Percentiles rank a stretch among this genome's conserved stretches.
Conservation (phyloP, 2,329 filamentous ascomycete genomes). For the Lachnellula cervina region DNA sequence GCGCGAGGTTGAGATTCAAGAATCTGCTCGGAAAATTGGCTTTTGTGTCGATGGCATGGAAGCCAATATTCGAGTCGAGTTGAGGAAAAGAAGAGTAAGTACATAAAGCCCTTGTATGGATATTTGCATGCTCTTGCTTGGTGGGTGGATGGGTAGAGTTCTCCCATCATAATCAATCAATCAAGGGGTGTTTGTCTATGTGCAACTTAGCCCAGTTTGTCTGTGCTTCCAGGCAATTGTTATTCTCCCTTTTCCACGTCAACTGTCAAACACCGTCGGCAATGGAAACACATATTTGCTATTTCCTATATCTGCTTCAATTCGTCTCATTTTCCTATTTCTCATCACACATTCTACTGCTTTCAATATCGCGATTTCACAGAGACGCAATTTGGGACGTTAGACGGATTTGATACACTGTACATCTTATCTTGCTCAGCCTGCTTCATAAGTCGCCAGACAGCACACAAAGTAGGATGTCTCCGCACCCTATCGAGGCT, state of each 20-base stretch:
- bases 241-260: background rate
- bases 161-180: too few relatives aligned
- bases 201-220: background rate
- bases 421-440: too few relatives aligned
- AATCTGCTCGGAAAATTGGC: conserved; percentile 75
- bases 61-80: conserved; percentile 66
- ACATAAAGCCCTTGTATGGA: background rate
- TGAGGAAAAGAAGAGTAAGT: conserved; percentile 14
- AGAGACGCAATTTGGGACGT: too few relatives aligned
- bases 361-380: too few relatives aligned
- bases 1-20: conserved; percentile 72
- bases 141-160: background rate
- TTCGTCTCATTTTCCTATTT: background rate
- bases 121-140: background rate
- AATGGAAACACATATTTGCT: background rate
- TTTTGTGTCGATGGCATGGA: conserved; percentile 75
- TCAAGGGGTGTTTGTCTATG: background rate
- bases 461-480: conserved; percentile 2
- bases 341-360: background rate
- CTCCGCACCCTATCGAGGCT: background rate
- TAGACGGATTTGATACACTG: too few relatives aligned
- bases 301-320: background rate
- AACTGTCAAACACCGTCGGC: background rate
- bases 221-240: background rate
- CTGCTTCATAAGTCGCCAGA: background rate